A percentile compares a stretch with the other conserved stretches of the same genome.
These are phyloP conservation scores for Stagonosporopsis cucurbitacearum DNA, from an alignment of 2,329 filamentous ascomycete genomes.

Conservation along the genomic window DNA sequence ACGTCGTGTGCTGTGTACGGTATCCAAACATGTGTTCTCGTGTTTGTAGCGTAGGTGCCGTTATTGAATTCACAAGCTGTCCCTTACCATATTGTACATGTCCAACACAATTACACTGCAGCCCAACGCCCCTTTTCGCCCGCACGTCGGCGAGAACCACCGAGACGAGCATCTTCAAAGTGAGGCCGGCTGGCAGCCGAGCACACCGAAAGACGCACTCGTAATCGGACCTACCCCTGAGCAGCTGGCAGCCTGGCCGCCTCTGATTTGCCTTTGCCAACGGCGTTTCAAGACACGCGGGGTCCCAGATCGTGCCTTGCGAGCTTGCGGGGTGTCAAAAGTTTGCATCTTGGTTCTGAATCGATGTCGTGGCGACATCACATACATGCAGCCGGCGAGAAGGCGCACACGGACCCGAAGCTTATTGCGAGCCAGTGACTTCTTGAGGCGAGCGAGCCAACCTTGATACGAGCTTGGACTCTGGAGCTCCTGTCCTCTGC, in stretches of 20 bases:
- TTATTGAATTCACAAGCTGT: not conserved
- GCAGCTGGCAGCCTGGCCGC: not conserved
- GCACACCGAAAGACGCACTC: not conserved
- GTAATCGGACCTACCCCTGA: slow-evolving; percentile 9
- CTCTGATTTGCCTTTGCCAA: not conserved
- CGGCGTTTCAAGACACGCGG: not conserved
- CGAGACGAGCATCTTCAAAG: slow-evolving; percentile 1
- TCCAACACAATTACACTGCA: not conserved
- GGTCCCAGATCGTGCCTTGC: not conserved
- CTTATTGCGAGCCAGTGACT: not conserved
- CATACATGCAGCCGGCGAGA: not conserved
- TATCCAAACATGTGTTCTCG: not conserved
- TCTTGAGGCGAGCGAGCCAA: not conserved
- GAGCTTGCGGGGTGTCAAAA: not conserved
- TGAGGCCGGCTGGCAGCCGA: slow-evolving; percentile 9
- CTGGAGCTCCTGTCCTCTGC: too few relatives aligned
- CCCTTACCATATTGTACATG: too few relatives aligned
- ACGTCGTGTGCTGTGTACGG: not conserved
- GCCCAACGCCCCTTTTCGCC: slow-evolving; percentile 3
- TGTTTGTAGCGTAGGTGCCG: not conserved
- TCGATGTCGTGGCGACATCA: not conserved
- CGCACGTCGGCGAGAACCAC: not conserved
- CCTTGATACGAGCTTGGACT: not conserved
- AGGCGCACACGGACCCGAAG: not conserved
- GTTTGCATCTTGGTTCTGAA: not conserved